Conservation (phyloP, 2,329 filamentous ascomycete genomes). For the Pseudogymnoascus sp. region DNA sequence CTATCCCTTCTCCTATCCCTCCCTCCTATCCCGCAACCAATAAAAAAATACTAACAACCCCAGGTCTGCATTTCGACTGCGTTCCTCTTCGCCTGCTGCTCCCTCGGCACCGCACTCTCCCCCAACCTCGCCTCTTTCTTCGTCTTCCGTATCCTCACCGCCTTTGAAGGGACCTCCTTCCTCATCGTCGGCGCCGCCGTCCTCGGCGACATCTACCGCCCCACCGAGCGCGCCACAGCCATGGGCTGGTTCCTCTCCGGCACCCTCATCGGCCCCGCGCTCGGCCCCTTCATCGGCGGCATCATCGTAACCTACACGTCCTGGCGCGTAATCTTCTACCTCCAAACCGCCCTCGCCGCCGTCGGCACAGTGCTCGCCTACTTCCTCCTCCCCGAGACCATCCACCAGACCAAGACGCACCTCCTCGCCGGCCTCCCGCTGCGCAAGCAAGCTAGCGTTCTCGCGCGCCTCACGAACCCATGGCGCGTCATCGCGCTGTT, state of each 20-base stretch:
- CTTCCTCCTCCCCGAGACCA: conserved; percentile 65
- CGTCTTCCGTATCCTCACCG: conserved; percentile 64
- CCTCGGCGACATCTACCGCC: conserved; percentile 58
- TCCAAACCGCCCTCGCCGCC: conserved; percentile 61
- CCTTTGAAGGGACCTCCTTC: conserved; percentile 67
- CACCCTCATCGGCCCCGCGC: conserved; percentile 61
- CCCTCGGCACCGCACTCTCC: conserved; percentile 62
- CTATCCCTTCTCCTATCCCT: background rate
- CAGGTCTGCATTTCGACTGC: conserved; percentile 52
- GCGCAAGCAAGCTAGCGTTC: conserved; percentile 40
- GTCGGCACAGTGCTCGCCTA: conserved; percentile 49
- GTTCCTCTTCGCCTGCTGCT: conserved; percentile 57
- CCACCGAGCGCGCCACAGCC: conserved; percentile 61
- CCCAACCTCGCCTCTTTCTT: conserved; percentile 65
- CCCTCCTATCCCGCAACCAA: background rate
- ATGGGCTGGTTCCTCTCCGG: conserved; percentile 66
- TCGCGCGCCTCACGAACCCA: conserved; percentile 59
- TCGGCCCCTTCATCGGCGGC: conserved; percentile 64
- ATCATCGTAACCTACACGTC: conserved; percentile 66
- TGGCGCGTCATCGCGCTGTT: conserved; percentile 55
- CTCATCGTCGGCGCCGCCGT: conserved; percentile 63
- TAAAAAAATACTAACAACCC: background rate
- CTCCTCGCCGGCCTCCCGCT: conserved; percentile 50
- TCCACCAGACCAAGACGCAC: conserved; percentile 52
- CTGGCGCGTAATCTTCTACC: conserved; percentile 72